Evolutionary conservation across 2,329 filamentous ascomycete species (phyloP), one percentile per base, ranked within the genome.

Genomic region (Exophiala spinifera): DNA sequence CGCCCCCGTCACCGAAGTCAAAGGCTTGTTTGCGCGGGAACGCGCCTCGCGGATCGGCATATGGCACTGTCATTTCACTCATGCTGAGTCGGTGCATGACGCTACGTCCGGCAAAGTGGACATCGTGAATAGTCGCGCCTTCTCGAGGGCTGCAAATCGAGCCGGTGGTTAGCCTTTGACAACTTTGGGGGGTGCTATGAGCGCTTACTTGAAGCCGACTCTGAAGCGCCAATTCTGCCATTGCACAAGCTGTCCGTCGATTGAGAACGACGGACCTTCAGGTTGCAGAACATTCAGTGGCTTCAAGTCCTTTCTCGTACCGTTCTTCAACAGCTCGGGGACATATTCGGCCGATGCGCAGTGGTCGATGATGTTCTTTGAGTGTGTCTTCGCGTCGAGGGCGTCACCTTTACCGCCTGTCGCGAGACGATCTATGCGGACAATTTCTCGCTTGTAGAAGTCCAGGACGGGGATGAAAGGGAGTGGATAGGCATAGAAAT

Each of bases 251-350:
- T 74, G 74, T 62, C 79, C 71, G 40, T 74, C 47, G 8, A 87
- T 75, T 0, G 70, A 74, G 69, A 90, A 89, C 1, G 82, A 86
- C 0, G 85, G 79, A 0, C 86, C 86, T 25, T 88, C 81, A 0
- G 83, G 83, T 59, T 92, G 88, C 1, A 82, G 77, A 43, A 92
- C 83, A 61, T 89, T 82, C 65, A 91, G 79, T 4, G 87, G 86
- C 69, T 88, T 89, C 23, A 84, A 65, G 51, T 81, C 42, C 40
- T 75, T 70, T 11, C 82, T 71, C 14, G 74, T 62, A 0, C 77
- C 74, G 1, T 66, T 62, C 13, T 75, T 70, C 8, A 84, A 70
- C 2, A 85, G 70, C 64, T 76, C 73, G 1, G 73, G 73, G 1
- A 75, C 64, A 59, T 83, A 83, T 57, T 83, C 80, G 0, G 74